These are phyloP conservation scores for Heliamphora ciliata DNA, from an alignment of 179 eudicot genomes.

Conservation along the genomic window DNA sequence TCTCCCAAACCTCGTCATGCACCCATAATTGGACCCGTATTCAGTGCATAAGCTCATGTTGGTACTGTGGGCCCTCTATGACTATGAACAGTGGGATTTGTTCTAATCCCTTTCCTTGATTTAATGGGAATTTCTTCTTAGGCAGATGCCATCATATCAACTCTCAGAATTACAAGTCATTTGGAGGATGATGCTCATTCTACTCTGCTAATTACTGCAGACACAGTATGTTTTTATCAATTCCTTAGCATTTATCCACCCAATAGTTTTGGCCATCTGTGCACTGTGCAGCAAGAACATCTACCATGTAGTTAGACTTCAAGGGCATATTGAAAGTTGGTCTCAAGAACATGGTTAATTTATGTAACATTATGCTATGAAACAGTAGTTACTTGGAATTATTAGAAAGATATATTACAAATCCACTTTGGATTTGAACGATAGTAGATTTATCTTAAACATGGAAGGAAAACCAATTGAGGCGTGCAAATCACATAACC, in stretches of 20 bases:
- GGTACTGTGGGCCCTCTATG: not conserved
- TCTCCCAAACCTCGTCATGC: not conserved
- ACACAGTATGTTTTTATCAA: slow-evolving; percentile 55
- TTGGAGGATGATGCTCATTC: slow-evolving; percentile 44
- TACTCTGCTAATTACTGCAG: slow-evolving; percentile 72
- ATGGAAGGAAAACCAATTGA: too few relatives aligned
- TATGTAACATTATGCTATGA: too few relatives aligned
- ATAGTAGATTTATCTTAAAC: too few relatives aligned
- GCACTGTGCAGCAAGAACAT: not conserved
- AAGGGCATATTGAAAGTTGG: not conserved
- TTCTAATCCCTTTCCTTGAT: not conserved
- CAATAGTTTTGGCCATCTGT: not conserved
- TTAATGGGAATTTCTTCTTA: slow-evolving; percentile 21
- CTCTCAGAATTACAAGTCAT: slow-evolving; percentile 39
- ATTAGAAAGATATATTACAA: too few relatives aligned
- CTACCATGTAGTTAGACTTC: not conserved
- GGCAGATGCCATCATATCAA: slow-evolving; percentile 87
- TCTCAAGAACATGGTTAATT: not conserved
- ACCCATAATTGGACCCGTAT: not conserved
- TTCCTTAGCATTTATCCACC: not conserved
- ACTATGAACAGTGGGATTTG: slow-evolving; percentile 3
- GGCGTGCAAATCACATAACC: not conserved
- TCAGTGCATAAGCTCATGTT: not conserved
- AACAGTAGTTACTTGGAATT: too few relatives aligned
- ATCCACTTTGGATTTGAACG: too few relatives aligned